A percentile compares a stretch with the other conserved stretches of the same genome.
These are phyloP conservation scores for Phytomonas serpens DNA, from an alignment of 208 protist genomes.

Conservation along the genomic window DNA sequence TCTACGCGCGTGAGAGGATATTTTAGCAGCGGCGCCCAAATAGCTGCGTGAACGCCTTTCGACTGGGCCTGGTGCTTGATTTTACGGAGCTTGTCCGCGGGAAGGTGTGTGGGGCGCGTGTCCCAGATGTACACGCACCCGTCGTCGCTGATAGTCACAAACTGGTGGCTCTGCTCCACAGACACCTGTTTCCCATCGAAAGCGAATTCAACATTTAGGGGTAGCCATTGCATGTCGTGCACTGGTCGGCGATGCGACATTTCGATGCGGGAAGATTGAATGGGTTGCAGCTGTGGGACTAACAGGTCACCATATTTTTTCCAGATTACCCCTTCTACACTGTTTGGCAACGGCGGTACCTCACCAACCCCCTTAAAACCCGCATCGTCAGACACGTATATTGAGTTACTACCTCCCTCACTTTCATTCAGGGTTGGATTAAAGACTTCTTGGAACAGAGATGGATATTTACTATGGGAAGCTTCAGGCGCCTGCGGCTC, in stretches of 20 bases:
- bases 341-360: conserved; percentile 60
- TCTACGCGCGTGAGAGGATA: conserved; percentile 67
- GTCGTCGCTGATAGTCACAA: conserved; percentile 82
- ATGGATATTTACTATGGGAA: not conserved
- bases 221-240: conserved; percentile 86
- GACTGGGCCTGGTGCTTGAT: conserved; percentile 75
- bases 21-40: conserved; percentile 79
- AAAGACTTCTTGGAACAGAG: not conserved
- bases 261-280: conserved; percentile 72
- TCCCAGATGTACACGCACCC: conserved; percentile 87
- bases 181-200: conserved; percentile 84
- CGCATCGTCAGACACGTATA: not conserved
- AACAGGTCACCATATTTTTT: conserved; percentile 74
- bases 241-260: conserved; percentile 78
- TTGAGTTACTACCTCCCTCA: not conserved
- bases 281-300: conserved; percentile 75
- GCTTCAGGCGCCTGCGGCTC: conserved; percentile 1
- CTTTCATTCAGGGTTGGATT: not conserved
- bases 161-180: conserved; percentile 69
- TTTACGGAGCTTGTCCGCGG: conserved; percentile 85
- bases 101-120: conserved; percentile 72
- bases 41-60: conserved; percentile 40
- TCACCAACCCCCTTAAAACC: conserved; percentile 51
- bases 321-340: conserved; percentile 52
- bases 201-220: conserved; percentile 55